These are phyloP conservation scores for Arbutus unedo DNA, from an alignment of 148 eudicot species.

Conservation along the genomic window DNA sequence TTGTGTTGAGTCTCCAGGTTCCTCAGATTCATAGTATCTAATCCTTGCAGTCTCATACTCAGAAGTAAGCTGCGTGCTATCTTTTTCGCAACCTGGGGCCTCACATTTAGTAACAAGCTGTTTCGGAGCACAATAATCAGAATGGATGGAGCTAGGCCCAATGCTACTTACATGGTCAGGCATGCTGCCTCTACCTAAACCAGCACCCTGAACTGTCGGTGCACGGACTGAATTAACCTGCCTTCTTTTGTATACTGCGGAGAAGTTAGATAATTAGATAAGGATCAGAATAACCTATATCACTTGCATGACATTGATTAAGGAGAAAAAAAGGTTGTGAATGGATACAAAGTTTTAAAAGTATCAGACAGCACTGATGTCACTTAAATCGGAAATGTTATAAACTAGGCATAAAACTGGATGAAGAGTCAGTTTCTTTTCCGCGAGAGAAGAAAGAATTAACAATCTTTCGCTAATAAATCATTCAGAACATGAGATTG, in stretches of 20 bases:
- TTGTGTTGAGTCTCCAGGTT: constrained; percentile 44
- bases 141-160: constrained; percentile 11
- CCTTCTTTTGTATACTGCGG: constrained; percentile 31
- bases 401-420: neutral
- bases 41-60: constrained; percentile 22
- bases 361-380: neutral
- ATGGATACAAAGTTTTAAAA: neutral
- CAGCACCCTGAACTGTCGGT: neutral
- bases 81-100: constrained; percentile 18
- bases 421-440: neutral
- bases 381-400: neutral
- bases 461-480: neutral
- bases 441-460: neutral
- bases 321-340: neutral
- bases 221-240: constrained; percentile 15
- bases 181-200: constrained; percentile 17
- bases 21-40: constrained; percentile 42
- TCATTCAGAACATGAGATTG: neutral
- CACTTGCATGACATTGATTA: neutral
- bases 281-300: neutral
- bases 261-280: neutral
- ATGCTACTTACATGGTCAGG: constrained; percentile 13
- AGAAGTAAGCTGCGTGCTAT: constrained; percentile 15
- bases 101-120: constrained; percentile 14
- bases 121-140: constrained; percentile 18